Evolutionary conservation across 1,284 basidiomycete genomes (phyloP).

Genomic region (Chalciporus sp.): DNA sequence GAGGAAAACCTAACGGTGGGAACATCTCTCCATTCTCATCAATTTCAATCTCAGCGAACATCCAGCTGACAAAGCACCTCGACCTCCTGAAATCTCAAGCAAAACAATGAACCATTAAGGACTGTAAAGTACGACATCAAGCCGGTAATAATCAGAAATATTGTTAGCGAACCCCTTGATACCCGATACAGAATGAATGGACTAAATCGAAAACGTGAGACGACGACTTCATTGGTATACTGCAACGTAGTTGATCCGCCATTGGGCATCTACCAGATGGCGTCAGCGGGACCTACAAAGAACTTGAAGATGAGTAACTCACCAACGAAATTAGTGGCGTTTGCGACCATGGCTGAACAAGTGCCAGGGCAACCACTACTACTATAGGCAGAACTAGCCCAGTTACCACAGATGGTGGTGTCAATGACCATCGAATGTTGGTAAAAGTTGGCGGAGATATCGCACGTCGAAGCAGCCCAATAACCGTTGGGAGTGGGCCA

Average conservation of each 20-base stretch:
- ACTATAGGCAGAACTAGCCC: conserved; percentile 57
- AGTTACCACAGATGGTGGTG: conserved; percentile 62
- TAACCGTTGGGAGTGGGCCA: conserved; percentile 74
- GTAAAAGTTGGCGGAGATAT: conserved; percentile 68
- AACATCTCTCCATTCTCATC: conserved; percentile 30
- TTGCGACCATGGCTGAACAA: conserved; percentile 64
- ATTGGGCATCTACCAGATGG: conserved; percentile 48
- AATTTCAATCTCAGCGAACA: conserved; percentile 13
- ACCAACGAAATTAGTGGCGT: conserved; percentile 65
- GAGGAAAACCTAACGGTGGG: conserved; percentile 28
- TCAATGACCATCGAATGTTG: conserved; percentile 73
- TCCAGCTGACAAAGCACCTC: not conserved
- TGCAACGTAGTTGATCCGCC: conserved; percentile 58
- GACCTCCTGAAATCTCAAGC: too few species aligned
- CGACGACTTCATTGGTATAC: conserved; percentile 28
- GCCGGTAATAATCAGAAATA: not conserved
- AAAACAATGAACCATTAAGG: conserved; percentile 3
- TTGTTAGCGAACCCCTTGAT: not conserved
- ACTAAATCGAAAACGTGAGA: not conserved
- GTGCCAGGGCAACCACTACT: conserved; percentile 68
- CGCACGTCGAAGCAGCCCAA: conserved; percentile 64
- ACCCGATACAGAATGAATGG: not conserved
- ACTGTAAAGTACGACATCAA: not conserved
- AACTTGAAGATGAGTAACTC: conserved; percentile 28
- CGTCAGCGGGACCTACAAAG: conserved; percentile 8